Percentiles rank a stretch among this genome's conserved stretches.
phyloP scores from a whole-genome alignment of 768 basidiomycete species.

The Suillus occidentalis region DNA sequence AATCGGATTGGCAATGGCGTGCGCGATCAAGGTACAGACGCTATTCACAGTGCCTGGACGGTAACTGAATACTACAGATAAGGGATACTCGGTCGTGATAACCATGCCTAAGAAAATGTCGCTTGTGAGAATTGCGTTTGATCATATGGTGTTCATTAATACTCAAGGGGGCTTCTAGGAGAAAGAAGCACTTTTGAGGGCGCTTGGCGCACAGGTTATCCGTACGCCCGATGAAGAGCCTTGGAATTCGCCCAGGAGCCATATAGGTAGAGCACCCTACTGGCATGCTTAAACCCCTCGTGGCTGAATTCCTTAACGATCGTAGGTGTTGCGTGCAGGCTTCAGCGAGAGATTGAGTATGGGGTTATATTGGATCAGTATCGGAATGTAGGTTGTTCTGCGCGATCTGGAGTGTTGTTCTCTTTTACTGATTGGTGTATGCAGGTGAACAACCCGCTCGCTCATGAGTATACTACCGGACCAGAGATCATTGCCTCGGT shows the following conservation, averaged over 20 bases:
- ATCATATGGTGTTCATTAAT: neutral
- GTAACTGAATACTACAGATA: slow-evolving; percentile 77
- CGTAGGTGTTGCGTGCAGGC: slow-evolving; percentile 78
- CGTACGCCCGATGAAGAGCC: slow-evolving; percentile 90
- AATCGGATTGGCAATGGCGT: slow-evolving; percentile 90
- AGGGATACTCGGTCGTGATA: slow-evolving; percentile 91
- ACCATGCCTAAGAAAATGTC: slow-evolving; percentile 97
- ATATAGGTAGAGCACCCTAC: slow-evolving; percentile 73
- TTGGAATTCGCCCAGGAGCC: slow-evolving; percentile 86
- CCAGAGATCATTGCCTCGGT: slow-evolving; percentile 89
- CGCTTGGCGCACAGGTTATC: slow-evolving; percentile 91
- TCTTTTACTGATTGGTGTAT: slow-evolving; percentile 4
- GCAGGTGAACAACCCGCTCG: slow-evolving; percentile 81
- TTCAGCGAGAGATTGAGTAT: slow-evolving; percentile 76
- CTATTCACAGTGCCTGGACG: slow-evolving; percentile 20
- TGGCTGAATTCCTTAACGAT: slow-evolving; percentile 88
- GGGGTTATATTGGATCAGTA: slow-evolving; percentile 95
- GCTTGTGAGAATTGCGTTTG: slow-evolving; percentile 40
- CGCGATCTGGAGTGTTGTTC: neutral
- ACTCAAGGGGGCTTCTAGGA: slow-evolving; percentile 45
- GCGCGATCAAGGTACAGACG: slow-evolving; percentile 82
- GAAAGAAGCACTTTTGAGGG: slow-evolving; percentile 89
- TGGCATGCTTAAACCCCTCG: slow-evolving; percentile 43
- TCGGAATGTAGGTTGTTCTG: slow-evolving; percentile 53
- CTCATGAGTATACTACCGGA: slow-evolving; percentile 89